Evolutionary conservation across 345 rosid genomes (phyloP), one percentile per base, ranked within the genome.

Genomic region (Cardamine occulta): DNA sequence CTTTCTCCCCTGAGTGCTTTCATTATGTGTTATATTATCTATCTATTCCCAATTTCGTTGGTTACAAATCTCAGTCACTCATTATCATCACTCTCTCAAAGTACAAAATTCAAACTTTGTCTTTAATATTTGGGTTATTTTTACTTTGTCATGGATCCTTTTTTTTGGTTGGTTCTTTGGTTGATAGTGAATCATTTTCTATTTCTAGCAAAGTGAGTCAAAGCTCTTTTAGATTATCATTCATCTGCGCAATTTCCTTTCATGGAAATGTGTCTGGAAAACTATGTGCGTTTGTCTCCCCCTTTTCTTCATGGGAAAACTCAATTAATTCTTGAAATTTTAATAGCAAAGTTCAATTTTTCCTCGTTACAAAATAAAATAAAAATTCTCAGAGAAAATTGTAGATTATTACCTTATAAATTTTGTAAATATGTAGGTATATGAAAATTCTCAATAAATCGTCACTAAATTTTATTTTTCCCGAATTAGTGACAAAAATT

Each of bases 11-110:
- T 59, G 47, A 72, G 77, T 78, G 77, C 72, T 78, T 66, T 51
- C 72, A 77, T 64, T 69, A 76, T 77, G 72, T 77, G 66, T 77
- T 77, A 23, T 66, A 59, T 66, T 72, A 77, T 49, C 37, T 48
- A 77, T 60, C 31, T 77, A 56, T 65, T 57, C 48, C 76, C 62
- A 71, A 71, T 19, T 44, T 71, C 6, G 76, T 64, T 77, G 54
- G 68, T 77, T 56, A 64, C 66, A 70, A 14, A 77, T 37, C 76
- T 77, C 76, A 77, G 72, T 77, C 76, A 64, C 72, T 70, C 76
- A 21, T 64, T 71, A 48, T 61, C 40, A 77, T 53, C 76, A 45
- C 32, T 68, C 60, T 68, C 60, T 51, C 62, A 77, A 77, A 77
- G 80, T 71, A 71, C 72, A 77, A 49, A 63, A 35, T 23, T 55